These are phyloP conservation scores for Suillus subluteus DNA, from an alignment of 768 basidiomycete genomes.

Conservation along the genomic window DNA sequence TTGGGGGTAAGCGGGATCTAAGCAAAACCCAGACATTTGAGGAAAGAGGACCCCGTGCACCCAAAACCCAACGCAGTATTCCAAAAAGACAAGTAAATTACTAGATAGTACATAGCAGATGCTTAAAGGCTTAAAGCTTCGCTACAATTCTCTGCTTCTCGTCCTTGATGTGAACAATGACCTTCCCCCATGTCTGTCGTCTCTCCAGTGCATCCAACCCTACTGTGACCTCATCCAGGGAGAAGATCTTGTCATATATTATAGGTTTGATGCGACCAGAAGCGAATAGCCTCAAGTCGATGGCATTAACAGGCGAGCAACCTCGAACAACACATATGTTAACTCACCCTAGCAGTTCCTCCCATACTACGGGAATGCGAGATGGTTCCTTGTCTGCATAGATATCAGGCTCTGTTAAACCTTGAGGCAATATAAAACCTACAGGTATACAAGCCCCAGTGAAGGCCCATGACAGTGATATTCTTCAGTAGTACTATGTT, in stretches of 20 bases:
- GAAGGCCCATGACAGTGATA: conserved; percentile 79
- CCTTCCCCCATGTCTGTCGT: conserved; percentile 94
- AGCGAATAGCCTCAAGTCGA: conserved; percentile 58
- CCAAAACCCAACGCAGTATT: neutral
- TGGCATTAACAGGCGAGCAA: conserved; percentile 7
- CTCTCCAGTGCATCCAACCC: conserved; percentile 78
- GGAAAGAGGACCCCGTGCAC: conserved; percentile 28
- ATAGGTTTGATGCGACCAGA: conserved; percentile 70
- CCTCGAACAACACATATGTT: conserved; percentile 14
- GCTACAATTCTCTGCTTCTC: conserved; percentile 42
- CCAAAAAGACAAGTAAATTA: neutral
- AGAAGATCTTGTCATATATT: conserved; percentile 68
- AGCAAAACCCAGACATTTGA: neutral
- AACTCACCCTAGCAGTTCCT: conserved; percentile 64
- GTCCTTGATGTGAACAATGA: conserved; percentile 64
- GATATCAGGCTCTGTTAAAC: neutral
- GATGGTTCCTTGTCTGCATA: conserved; percentile 63
- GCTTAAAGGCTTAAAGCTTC: conserved; percentile 40
- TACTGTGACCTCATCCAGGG: conserved; percentile 65
- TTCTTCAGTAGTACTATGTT: conserved; percentile 86
- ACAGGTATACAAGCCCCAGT: conserved; percentile 86
- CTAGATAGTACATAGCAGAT: neutral
- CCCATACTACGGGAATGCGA: conserved; percentile 72
- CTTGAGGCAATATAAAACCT: conserved; percentile 29
- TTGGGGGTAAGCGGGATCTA: conserved; percentile 1